Evolutionary conservation across 768 basidiomycete species (phyloP), one percentile per base, ranked within the genome.

Genomic region (Xerocomellus chrysenteron): DNA sequence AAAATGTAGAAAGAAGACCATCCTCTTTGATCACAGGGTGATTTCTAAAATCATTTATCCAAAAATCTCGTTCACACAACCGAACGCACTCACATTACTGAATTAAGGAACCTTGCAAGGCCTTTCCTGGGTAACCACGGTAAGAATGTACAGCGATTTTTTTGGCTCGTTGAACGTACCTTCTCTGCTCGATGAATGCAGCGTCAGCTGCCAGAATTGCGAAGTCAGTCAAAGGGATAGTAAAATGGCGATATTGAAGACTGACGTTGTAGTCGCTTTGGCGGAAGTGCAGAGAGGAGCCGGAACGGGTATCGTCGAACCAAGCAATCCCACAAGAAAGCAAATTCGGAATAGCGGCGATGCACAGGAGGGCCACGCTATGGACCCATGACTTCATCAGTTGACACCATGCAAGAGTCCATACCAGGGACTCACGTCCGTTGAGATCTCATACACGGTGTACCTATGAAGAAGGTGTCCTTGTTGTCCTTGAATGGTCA

Each of bases 11-110:
- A 14, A 98, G 75, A 9, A 95, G 75, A 10, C 88, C 92, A 59
- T 98, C 94, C 14, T 93, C 89, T 68, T 87, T 89, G 58, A 98
- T 80, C 30, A 95, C 80, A 0, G 96, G 97, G 64, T 99, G 97
- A 62, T 97, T 97, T 54, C 91, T 88, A 43, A 13, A n/a, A 37
- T 47, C 30, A n/a, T 40, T 47, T 14, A 43, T 55, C 14, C 28
- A 56, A 35, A 48, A 42, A 2, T 12, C 12, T 42, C 43, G 26
- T 46, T 13, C 2, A 40, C 53, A 35, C 19, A 43, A 59, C 37
- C 56, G 11, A 50, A n/a, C 13, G 14, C 10, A 75, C 86, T 49
- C 61, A 91, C 86, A 92, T 77, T 2, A 93, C 79, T 62, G 87
- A 91, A 65, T 84, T 88, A 35, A 98, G 74, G 60, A 89, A 91